These are phyloP conservation scores for Ephemerocybe angulata DNA, from an alignment of 768 basidiomycete species.

Conservation along the genomic window DNA sequence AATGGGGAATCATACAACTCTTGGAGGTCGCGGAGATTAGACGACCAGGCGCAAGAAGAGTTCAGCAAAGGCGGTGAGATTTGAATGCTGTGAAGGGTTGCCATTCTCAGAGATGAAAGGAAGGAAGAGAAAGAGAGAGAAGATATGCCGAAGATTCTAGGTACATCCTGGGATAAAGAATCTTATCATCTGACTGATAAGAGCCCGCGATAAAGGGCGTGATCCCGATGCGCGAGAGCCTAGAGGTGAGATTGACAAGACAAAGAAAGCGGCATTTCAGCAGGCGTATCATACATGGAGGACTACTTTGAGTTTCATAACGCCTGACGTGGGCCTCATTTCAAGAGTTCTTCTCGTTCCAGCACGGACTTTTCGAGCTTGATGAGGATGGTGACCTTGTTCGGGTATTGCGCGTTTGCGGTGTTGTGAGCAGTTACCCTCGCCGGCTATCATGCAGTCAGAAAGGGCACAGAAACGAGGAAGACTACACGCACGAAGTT, in stretches of 20 bases:
- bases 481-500: constrained; percentile 69
- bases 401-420: constrained; percentile 73
- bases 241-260: too few species aligned
- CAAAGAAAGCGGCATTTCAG: not conserved
- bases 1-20: constrained; percentile 61
- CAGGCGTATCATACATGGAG: not conserved
- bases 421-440: constrained; percentile 96
- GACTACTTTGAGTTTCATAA: not conserved
- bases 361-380: constrained; percentile 92
- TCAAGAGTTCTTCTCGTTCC: constrained; percentile 89
- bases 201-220: too few species aligned
- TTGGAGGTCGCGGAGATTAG: constrained; percentile 57
- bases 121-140: not conserved
- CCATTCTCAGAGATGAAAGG: constrained; percentile 38
- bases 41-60: constrained; percentile 80
- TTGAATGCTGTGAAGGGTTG: constrained; percentile 49
- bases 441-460: constrained; percentile 63
- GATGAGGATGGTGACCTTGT: constrained; percentile 93
- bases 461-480: not conserved
- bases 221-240: too few species aligned
- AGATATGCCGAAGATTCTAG: not conserved
- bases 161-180: not conserved
- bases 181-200: constrained; percentile 1
- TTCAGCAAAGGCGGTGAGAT: constrained; percentile 70
- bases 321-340: constrained; percentile 35